Base-by-base conservation (phyloP, 768 basidiomycete genomes). In the Suillus americanus region DNA sequence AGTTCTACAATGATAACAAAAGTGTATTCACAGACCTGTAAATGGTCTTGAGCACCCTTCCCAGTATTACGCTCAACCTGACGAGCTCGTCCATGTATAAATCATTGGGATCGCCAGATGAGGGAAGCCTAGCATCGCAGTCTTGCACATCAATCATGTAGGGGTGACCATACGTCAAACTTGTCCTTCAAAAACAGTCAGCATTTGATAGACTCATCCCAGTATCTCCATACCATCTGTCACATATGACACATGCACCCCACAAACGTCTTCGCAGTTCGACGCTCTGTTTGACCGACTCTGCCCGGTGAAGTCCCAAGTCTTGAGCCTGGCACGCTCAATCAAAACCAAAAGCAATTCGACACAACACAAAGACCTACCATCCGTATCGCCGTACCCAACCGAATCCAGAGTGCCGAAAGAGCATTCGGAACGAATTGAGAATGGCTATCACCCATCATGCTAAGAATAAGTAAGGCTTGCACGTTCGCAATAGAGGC, bases 101-200 rank as follows among this genome's bases (percentile, higher is more conserved):
- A 73, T 90, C 87, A 63, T 85, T 83, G 16, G 85, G 83, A 70
- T 94, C 90, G 51, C 93, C 95, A 2, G 92, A 93, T 10, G 94
- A 94, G 1, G 96, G 96, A 40, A 97, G 81, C 62, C 95, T 89
- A 5, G 93, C 91, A 76, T 99, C 97, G 76, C 97, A 99, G 75
- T 99, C 97, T 68, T 91, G 88, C 2, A 99, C 87, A 75, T 98
- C 96, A 66, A 99, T 97, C 91, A 97, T 93, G 74, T 89, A 91
- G 3, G 97, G 97, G 68, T 95, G 92, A 0, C 97, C 97, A 70
- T 95, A 94, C 28, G 93, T 89, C 43, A 95, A 80, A 72, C 92
- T 93, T 62, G 89, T 85, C 93, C 92, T 94, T 71, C 20, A 60
- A 63, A 55, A 38, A 53, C 62, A 57, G 72, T 25, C 64, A 62